Conservation (phyloP, 768 basidiomycete species). For the Boletus speciosus region DNA sequence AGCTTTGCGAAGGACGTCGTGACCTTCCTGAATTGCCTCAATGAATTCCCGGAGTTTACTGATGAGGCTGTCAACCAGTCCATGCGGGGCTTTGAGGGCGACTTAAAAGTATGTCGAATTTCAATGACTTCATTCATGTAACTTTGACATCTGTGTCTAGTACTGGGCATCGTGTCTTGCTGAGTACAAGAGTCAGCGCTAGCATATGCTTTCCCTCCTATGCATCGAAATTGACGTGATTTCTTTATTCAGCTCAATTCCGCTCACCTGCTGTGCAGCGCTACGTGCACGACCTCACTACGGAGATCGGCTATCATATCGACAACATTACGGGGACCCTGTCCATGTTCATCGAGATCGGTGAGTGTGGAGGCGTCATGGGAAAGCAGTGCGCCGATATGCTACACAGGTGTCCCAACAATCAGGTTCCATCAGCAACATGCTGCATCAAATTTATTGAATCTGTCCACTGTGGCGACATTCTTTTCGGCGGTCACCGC, state of each 20-base stretch:
- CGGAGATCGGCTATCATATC: conserved; percentile 52
- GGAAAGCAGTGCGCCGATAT: conserved; percentile 24
- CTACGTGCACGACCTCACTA: conserved; percentile 51
- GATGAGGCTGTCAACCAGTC: conserved; percentile 51
- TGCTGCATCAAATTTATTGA: conserved; percentile 45
- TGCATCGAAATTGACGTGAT: conserved; percentile 6
- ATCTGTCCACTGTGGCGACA: conserved; percentile 51
- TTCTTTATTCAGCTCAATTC: conserved; percentile 41
- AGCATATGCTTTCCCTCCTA: neutral
- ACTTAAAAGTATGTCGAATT: conserved; percentile 40
- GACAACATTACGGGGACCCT: conserved; percentile 51
- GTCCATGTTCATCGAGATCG: conserved; percentile 51
- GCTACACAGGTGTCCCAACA: conserved; percentile 47
- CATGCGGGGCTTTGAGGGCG: conserved; percentile 47
- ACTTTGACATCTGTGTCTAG: conserved; percentile 27
- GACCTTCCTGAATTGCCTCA: conserved; percentile 51
- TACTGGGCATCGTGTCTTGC: conserved; percentile 53
- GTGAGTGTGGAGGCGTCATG: conserved; percentile 31
- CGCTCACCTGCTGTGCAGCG: conserved; percentile 50
- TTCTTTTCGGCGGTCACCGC: conserved; percentile 56
- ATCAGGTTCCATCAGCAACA: conserved; percentile 55
- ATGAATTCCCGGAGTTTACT: conserved; percentile 55
- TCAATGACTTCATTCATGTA: neutral
- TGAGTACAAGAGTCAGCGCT: conserved; percentile 41
- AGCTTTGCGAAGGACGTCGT: conserved; percentile 47